phyloP scores from a whole-genome alignment of 805 yeast species.

The Torulaspora maleeae region DNA sequence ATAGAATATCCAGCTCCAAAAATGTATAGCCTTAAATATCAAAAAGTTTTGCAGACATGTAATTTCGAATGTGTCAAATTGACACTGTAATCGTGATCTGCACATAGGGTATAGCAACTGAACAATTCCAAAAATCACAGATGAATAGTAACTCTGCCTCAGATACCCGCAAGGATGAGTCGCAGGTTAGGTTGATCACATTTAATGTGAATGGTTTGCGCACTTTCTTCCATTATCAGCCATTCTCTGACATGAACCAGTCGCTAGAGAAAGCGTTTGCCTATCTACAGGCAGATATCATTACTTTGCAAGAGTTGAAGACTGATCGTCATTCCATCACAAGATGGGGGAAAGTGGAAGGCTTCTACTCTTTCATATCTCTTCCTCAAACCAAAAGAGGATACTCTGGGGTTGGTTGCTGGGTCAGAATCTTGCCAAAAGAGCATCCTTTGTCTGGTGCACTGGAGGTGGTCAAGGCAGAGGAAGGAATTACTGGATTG shows the following conservation, averaged over 20 bases:
- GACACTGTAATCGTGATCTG: neutral
- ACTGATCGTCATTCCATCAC: slow-evolving; percentile 44
- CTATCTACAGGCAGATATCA: slow-evolving; percentile 61
- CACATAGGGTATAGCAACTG: neutral
- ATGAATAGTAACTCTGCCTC: slow-evolving; percentile 9
- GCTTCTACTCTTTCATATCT: slow-evolving; percentile 62
- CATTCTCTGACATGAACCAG: slow-evolving; percentile 58
- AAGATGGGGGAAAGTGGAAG: slow-evolving; percentile 48
- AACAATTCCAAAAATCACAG: neutral
- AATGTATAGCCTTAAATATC: slow-evolving; percentile 7
- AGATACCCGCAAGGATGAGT: neutral
- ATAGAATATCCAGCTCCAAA: slow-evolving; percentile 18
- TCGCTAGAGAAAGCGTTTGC: slow-evolving; percentile 42
- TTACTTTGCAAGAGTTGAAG: slow-evolving; percentile 87
- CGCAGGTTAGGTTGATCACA: slow-evolving; percentile 47
- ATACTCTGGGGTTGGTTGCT: slow-evolving; percentile 88
- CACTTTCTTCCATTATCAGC: slow-evolving; percentile 75
- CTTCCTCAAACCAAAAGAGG: slow-evolving; percentile 70
- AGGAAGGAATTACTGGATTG: slow-evolving; percentile 86
- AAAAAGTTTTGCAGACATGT: neutral
- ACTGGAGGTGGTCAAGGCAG: slow-evolving; percentile 64
- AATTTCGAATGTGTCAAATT: neutral
- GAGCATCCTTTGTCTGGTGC: slow-evolving; percentile 40
- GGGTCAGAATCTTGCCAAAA: slow-evolving; percentile 50
- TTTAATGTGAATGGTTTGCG: slow-evolving; percentile 85